Conservation (phyloP, 2,329 filamentous ascomycete genomes). For the Colletotrichum paranaense region DNA sequence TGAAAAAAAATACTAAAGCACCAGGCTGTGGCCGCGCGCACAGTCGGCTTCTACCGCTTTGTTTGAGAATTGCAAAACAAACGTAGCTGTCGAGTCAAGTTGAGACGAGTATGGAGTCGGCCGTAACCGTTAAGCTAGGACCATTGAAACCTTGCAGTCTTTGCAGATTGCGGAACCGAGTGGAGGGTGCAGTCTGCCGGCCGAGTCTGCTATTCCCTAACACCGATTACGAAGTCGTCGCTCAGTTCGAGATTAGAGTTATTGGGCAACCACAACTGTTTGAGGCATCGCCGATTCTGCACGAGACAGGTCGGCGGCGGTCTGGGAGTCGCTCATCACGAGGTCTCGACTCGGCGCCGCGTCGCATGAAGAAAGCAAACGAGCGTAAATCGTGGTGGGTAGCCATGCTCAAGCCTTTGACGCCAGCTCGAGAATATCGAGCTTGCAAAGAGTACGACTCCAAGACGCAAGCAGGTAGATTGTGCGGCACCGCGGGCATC, state of each 20-base stretch:
- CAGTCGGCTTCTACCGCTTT: constrained; percentile 1
- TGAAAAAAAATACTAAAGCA: background rate
- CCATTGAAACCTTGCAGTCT: background rate
- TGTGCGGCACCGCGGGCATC: background rate
- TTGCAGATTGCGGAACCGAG: constrained; percentile 2
- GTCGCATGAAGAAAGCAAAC: constrained; percentile 4
- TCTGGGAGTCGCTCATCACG: background rate
- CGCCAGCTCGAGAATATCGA: background rate
- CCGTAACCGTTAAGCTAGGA: background rate
- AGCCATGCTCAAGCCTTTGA: background rate
- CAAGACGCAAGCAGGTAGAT: background rate
- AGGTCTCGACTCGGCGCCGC: background rate
- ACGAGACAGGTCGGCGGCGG: constrained; percentile 2
- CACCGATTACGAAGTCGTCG: constrained; percentile 9
- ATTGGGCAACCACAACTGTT: constrained; percentile 3
- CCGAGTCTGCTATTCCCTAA: constrained; percentile 21
- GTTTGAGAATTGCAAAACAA: constrained; percentile 11
- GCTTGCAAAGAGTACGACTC: background rate
- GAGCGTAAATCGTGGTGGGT: background rate
- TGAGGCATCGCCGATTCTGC: constrained; percentile 8
- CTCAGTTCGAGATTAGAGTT: constrained; percentile 23
- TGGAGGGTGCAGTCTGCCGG: constrained; percentile 1
- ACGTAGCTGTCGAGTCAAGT: constrained; percentile 21
- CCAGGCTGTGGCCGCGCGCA: background rate
- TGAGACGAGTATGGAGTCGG: constrained; percentile 26